Evolutionary conservation across 2,329 filamentous ascomycete genomes (phyloP).

Genomic region (Elsinoe fawcettii): DNA sequence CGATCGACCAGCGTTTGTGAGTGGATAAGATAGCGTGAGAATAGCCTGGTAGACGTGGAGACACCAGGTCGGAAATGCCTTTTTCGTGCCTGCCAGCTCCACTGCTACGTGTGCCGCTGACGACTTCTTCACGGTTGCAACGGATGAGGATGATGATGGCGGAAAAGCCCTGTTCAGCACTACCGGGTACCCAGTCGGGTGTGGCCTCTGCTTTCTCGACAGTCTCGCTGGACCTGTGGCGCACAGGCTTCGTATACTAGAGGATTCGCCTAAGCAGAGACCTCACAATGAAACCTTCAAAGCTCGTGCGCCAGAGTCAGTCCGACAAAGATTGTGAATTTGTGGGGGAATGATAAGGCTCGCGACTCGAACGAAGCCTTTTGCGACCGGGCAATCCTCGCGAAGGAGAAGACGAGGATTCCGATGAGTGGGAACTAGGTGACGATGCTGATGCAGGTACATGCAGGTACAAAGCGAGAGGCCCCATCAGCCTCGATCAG

Average conservation of each 20-base stretch:
- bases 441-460: constrained; percentile 9
- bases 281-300: constrained; percentile 5
- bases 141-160: neutral
- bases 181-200: constrained; percentile 3
- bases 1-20: constrained; percentile 1
- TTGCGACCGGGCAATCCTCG: neutral
- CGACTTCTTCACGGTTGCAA: neutral
- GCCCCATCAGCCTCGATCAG: constrained; percentile 4
- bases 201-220: constrained; percentile 5
- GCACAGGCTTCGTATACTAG: neutral
- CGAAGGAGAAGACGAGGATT: neutral
- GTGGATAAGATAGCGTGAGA: neutral
- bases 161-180: constrained; percentile 1
- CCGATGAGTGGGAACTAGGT: neutral
- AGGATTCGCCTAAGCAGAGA: neutral
- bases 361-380: neutral
- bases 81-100: neutral
- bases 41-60: constrained; percentile 9
- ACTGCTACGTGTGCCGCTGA: constrained; percentile 8
- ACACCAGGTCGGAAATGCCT: neutral
- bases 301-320: constrained; percentile 2
- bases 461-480: constrained; percentile 8
- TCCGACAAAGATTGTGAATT: neutral
- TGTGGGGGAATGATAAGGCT: neutral
- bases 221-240: neutral